Base-by-base conservation (phyloP, 2,329 filamentous ascomycete genomes). In the Penicillium sp. region DNA sequence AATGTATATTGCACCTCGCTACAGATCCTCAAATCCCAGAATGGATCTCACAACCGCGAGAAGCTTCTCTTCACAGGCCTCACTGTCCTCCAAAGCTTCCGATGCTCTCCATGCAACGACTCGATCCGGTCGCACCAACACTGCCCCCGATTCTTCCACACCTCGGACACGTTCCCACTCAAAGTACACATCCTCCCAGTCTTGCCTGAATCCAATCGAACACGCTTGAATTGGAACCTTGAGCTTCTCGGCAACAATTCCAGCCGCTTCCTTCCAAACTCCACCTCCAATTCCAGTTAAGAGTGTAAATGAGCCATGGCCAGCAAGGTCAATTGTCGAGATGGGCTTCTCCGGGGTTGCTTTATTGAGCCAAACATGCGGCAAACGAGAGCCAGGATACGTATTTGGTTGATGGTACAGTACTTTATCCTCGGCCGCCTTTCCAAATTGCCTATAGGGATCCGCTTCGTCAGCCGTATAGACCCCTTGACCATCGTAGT, bases 311-410 rank as follows among this genome's bases (percentile, higher is more conserved):
- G 64, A 63, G 0, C 83, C 81, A 50, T 86, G 76, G 0, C 85
- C 85, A 0, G 82, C 82, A 1, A 88, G 70, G 67, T 88, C 86
- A 46, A 84, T 80, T 0, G 84, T 87, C 1, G 84, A 86, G 19
- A 83, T 71, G 15, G 73, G 72, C 52, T 77, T 67, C 10, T 72
- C 71, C 0, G 84, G 80, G 12, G 76, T 64, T 7, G 74, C 64
- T 21, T 76, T 77, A 70, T 85, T 83, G 17, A 88, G 72, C 86
- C 86, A 88, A 0, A 78, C 85, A 69, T 89, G 86, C 6, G 86
- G 86, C 23, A 88, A 71, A 2, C 85, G 76, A 31, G 77, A 76
- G 8, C 86, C 86, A 0, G 86, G 86, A 63, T 81, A 85, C 3
- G 86, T 87, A 50, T 71, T 80, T 38, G 77, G 74, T 35, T 75